Conservation (phyloP, 2,329 filamentous ascomycete species). For the Colletotrichum viniferum region DNA sequence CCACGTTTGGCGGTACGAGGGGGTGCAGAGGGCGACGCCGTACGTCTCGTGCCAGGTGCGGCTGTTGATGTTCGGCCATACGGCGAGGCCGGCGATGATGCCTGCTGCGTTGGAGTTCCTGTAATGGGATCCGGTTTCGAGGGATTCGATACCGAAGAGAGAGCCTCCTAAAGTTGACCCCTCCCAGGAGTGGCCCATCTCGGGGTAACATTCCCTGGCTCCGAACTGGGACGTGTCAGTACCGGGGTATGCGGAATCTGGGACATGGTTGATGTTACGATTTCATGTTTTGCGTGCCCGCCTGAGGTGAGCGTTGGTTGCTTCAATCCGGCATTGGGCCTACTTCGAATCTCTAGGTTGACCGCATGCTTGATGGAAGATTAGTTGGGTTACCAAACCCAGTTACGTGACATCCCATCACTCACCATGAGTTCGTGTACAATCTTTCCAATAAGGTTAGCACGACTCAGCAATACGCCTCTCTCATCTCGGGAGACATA, state of each 20-base stretch:
- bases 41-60: background rate
- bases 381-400: rapidly evolving
- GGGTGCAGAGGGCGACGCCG: background rate
- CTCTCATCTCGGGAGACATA: background rate
- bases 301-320: background rate
- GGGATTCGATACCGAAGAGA: background rate
- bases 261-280: background rate
- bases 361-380: background rate
- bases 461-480: background rate
- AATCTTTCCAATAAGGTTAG: background rate
- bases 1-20: background rate
- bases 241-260: rapidly evolving
- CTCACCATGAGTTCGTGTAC: background rate
- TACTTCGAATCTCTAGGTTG: background rate
- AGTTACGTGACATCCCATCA: too few relatives aligned
- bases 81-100: background rate
- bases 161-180: background rate
- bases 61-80: background rate
- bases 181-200: background rate
- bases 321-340: background rate
- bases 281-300: background rate
- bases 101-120: background rate
- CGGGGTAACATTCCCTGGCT: background rate
- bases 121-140: background rate
- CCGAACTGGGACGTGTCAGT: background rate